phyloP scores from a whole-genome alignment of 2,329 filamentous ascomycete species.

The Sporothrix humicola region DNA sequence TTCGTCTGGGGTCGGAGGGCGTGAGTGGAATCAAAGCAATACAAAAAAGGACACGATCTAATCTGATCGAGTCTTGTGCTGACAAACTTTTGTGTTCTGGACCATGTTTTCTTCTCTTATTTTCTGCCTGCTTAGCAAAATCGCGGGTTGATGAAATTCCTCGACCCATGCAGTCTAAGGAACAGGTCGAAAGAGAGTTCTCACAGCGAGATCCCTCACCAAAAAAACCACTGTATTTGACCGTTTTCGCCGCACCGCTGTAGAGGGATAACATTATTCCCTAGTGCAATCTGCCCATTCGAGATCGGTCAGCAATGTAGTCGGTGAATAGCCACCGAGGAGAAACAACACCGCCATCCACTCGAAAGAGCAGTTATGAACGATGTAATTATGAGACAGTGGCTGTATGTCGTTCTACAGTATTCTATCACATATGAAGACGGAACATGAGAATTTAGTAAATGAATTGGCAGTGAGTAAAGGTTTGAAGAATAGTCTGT shows the following conservation, averaged over 20 bases:
- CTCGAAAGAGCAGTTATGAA: no score
- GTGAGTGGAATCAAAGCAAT: background rate
- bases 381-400: no score
- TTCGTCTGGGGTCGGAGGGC: no score
- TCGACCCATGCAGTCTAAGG: background rate
- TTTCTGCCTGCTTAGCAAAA: background rate
- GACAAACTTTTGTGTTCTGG: background rate
- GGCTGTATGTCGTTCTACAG: no score
- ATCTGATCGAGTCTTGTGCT: background rate
- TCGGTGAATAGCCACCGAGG: constrained; percentile 1
- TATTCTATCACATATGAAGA: no score
- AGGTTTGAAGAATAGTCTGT: no score
- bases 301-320: background rate
- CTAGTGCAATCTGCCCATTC: background rate
- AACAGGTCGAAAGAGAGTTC: background rate
- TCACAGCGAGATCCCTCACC: background rate
- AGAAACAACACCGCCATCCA: background rate
- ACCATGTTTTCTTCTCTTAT: background rate
- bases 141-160: background rate
- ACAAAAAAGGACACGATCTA: background rate
- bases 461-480: no score
- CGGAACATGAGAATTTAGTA: no score
- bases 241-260: background rate
- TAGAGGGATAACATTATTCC: constrained; percentile 12
- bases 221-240: no score